These are phyloP conservation scores for Pontederia crassipes DNA, from an alignment of 176 grass and related monocot species.

Conservation along the genomic window DNA sequence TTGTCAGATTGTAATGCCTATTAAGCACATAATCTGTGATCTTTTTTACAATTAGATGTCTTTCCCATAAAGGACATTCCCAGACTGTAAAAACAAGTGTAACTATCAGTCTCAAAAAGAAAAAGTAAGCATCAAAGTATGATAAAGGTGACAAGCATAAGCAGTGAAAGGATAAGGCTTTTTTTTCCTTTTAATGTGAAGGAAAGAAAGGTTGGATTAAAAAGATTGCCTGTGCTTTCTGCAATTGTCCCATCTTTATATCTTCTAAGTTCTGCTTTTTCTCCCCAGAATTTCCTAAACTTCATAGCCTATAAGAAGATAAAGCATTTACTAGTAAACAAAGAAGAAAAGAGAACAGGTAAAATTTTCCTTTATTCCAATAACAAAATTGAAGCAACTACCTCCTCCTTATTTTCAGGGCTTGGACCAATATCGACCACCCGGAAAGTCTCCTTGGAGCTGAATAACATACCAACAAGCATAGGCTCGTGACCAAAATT, in stretches of 20 bases:
- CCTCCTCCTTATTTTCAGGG: slow-evolving; percentile 69
- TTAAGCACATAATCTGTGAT: slow-evolving; percentile 60
- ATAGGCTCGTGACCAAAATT: slow-evolving; percentile 63
- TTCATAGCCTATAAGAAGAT: slow-evolving; percentile 34
- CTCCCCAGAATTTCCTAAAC: slow-evolving; percentile 89
- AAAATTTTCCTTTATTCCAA: background rate
- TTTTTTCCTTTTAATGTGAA: background rate
- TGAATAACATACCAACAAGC: slow-evolving; percentile 54
- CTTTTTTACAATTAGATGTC: slow-evolving; percentile 71
- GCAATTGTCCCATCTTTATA: slow-evolving; percentile 93
- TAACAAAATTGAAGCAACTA: slow-evolving; percentile 21
- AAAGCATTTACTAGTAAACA: slow-evolving; percentile 19
- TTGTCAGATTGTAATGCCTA: slow-evolving; percentile 51
- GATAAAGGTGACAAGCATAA: background rate
- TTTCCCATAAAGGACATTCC: slow-evolving; percentile 64
- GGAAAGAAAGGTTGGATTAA: background rate
- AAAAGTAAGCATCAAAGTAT: background rate
- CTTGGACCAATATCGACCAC: slow-evolving; percentile 81
- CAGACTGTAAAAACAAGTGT: slow-evolving; percentile 50
- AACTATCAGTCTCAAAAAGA: slow-evolving; percentile 12
- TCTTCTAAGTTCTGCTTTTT: slow-evolving; percentile 92
- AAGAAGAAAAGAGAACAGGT: slow-evolving; percentile 5
- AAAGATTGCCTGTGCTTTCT: slow-evolving; percentile 75
- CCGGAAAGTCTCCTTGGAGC: slow-evolving; percentile 60
- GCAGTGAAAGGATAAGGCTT: background rate